These are phyloP conservation scores for Coemansia asiatica DNA, from an alignment of 192 early-diverging fungal genomes.

Conservation along the genomic window DNA sequence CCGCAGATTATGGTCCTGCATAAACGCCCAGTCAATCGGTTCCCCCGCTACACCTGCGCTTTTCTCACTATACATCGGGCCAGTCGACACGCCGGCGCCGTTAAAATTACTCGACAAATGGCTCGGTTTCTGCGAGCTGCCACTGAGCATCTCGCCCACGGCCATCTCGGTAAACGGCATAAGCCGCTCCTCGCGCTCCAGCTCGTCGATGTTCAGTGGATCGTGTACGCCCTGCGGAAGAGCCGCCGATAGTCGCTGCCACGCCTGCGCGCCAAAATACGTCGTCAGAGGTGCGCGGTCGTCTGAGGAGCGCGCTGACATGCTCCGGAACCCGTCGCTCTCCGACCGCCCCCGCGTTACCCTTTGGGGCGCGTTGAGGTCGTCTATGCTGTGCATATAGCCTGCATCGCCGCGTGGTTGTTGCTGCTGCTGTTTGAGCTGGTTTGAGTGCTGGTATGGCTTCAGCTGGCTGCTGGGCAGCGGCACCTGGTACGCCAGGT, in stretches of 20 bases:
- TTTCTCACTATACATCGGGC: not conserved
- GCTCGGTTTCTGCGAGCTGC: not conserved
- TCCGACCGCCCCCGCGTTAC: constrained; percentile 29
- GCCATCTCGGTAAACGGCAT: constrained; percentile 50
- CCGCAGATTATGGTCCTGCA: constrained; percentile 57
- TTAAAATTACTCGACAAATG: not conserved
- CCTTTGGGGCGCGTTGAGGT: not conserved
- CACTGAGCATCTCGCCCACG: constrained; percentile 20
- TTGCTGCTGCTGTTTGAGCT: not conserved
- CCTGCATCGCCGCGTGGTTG: not conserved
- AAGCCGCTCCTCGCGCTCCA: constrained; percentile 53
- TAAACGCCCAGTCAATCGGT: constrained; percentile 53
- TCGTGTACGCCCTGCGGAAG: constrained; percentile 49
- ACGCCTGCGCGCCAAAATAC: constrained; percentile 36
- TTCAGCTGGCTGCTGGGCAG: constrained; percentile 20
- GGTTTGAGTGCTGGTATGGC: constrained; percentile 2
- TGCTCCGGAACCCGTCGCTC: constrained; percentile 31
- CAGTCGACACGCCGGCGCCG: not conserved
- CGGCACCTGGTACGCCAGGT: constrained; percentile 23
- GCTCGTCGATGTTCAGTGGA: constrained; percentile 55
- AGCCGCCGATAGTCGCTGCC: constrained; percentile 47
- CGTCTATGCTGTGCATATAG: not conserved
- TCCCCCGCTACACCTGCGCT: no score
- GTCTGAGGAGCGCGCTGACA: constrained; percentile 42
- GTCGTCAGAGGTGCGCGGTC: constrained; percentile 45